Evolutionary conservation across 1,284 basidiomycete genomes (phyloP).

Genomic region (Termitomyces sp.): DNA sequence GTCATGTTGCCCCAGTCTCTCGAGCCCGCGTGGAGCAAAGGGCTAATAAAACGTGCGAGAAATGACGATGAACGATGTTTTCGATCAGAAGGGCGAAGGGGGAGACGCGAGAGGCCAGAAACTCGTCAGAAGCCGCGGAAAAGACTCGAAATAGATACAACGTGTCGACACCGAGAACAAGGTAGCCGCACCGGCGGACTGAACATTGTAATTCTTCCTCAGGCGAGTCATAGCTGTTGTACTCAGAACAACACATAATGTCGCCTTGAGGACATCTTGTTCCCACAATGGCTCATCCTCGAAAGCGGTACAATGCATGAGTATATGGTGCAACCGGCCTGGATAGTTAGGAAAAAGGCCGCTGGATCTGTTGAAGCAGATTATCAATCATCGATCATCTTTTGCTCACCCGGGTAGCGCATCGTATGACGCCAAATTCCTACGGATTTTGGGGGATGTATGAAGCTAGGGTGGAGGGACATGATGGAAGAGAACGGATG

Average conservation of each 20-base stretch:
- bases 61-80: slow-evolving; percentile 15
- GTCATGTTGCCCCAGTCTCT: background rate
- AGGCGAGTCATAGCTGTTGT: background rate
- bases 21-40: background rate
- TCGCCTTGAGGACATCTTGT: background rate
- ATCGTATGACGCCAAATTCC: background rate
- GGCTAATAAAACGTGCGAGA: slow-evolving; percentile 16
- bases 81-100: slow-evolving; percentile 13
- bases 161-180: slow-evolving; percentile 7
- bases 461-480: background rate
- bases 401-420: background rate
- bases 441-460: background rate
- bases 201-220: background rate
- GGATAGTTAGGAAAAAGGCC: background rate
- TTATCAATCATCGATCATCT: background rate
- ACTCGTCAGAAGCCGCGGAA: background rate
- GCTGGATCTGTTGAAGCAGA: background rate
- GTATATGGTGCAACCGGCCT: background rate
- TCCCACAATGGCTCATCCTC: background rate
- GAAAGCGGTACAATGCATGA: background rate
- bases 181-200: background rate
- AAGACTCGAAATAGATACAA: background rate
- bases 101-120: background rate
- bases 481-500: background rate
- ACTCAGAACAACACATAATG: background rate